These are phyloP conservation scores for Anthracocystis walkeri DNA, from an alignment of 1,284 basidiomycete species.

Conservation along the genomic window DNA sequence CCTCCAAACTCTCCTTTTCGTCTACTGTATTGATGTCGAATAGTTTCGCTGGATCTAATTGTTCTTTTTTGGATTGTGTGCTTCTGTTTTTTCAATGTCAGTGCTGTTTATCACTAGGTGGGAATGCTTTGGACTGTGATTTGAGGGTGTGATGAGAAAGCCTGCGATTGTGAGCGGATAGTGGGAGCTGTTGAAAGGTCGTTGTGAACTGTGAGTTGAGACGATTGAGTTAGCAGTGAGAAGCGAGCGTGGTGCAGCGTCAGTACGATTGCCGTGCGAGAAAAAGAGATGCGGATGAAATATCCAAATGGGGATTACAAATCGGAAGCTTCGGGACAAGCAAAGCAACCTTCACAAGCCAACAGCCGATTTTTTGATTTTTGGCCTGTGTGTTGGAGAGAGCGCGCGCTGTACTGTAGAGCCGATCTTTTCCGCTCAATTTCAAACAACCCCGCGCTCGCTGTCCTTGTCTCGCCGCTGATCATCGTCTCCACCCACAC, in stretches of 20 bases:
- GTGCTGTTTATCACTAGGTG: neutral
- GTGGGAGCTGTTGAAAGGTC: too few relatives aligned
- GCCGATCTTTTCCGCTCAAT: slow-evolving; percentile 42
- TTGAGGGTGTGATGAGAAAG: neutral
- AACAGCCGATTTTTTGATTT: too few relatives aligned
- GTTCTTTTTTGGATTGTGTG: neutral
- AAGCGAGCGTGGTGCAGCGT: neutral
- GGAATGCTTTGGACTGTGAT: neutral
- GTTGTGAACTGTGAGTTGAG: neutral
- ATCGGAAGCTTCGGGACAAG: slow-evolving; percentile 28
- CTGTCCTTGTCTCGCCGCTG: neutral
- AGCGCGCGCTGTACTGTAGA: slow-evolving; percentile 4
- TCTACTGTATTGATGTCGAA: slow-evolving; percentile 1
- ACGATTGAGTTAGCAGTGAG: too few relatives aligned
- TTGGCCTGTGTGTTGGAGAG: neutral
- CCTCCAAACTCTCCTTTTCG: too few relatives aligned
- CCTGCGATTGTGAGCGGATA: neutral
- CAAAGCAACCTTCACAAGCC: too few relatives aligned
- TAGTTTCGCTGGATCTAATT: neutral
- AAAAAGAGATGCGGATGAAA: slow-evolving; percentile 4
- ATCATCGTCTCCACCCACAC: neutral
- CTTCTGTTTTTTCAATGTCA: slow-evolving; percentile 2
- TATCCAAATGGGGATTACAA: slow-evolving; percentile 25
- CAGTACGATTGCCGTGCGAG: slow-evolving; percentile 22
- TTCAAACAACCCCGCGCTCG: slow-evolving; percentile 13